These are phyloP conservation scores for Botrytis galanthina DNA, from an alignment of 2,329 filamentous ascomycete genomes.

Conservation along the genomic window DNA sequence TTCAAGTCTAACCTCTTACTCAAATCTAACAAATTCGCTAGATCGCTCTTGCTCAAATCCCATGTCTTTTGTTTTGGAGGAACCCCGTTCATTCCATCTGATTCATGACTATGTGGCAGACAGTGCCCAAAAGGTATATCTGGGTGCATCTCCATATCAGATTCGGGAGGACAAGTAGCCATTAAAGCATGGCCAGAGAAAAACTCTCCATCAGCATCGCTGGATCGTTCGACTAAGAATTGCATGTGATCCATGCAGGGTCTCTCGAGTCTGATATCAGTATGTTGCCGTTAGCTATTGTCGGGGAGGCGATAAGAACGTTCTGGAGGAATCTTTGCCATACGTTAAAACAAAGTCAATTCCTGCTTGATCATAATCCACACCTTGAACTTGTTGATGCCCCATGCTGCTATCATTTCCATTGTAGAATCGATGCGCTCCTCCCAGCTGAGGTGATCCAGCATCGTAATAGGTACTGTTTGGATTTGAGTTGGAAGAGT, in stretches of 20 bases:
- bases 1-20: constrained; percentile 80
- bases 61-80: constrained; percentile 60
- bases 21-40: constrained; percentile 79
- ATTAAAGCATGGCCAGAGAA: constrained; percentile 89
- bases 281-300: constrained; percentile 48
- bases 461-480: not conserved
- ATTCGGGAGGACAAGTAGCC: constrained; percentile 76
- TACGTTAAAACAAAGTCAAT: constrained; percentile 93
- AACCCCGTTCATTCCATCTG: not conserved
- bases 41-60: constrained; percentile 71
- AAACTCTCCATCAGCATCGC: constrained; percentile 57
- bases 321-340: constrained; percentile 56
- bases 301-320: constrained; percentile 65
- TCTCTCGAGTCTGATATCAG: constrained; percentile 70
- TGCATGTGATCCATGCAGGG: constrained; percentile 92
- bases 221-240: constrained; percentile 64
- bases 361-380: constrained; percentile 78
- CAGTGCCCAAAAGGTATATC: constrained; percentile 54
- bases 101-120: constrained; percentile 18
- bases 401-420: constrained; percentile 30
- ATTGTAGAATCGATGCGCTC: not conserved
- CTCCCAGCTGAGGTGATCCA: not conserved
- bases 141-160: constrained; percentile 44
- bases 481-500: constrained; percentile 27
- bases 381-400: constrained; percentile 39